Evolutionary conservation across 2,329 filamentous ascomycete species (phyloP).

Genomic region (Cryphonectria parasitica): DNA sequence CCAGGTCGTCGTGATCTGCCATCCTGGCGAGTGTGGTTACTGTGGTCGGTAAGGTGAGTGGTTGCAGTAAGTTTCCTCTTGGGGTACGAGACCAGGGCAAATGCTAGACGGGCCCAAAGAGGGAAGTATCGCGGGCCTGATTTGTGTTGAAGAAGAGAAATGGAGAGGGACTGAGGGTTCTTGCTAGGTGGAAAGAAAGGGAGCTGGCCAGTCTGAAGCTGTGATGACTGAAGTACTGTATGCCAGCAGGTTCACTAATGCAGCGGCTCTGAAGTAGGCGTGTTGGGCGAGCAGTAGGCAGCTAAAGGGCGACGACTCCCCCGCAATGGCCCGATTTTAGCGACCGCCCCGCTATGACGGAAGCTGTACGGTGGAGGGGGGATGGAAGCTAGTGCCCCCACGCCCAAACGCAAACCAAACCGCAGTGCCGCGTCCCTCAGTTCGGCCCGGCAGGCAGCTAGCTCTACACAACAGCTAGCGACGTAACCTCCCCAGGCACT

Average conservation of each 20-base stretch:
- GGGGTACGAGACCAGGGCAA: background rate
- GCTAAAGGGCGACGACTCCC: constrained; percentile 21
- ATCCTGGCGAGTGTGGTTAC: constrained; percentile 37
- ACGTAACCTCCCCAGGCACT: constrained; percentile 4
- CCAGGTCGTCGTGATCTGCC: constrained; percentile 47
- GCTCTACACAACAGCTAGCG: background rate
- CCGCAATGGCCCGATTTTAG: constrained; percentile 7
- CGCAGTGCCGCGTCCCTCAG: background rate
- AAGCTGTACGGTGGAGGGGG: background rate
- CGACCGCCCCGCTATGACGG: constrained; percentile 20
- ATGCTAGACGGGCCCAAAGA: background rate
- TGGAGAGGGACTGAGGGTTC: background rate
- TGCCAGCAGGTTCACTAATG: background rate
- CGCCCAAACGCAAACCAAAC: background rate
- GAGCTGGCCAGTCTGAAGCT: background rate
- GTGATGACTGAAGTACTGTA: background rate
- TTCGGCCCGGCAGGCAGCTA: background rate
- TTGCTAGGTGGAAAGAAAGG: background rate
- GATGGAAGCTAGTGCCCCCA: constrained; percentile 22
- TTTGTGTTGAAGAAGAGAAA: background rate
- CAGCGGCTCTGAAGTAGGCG: background rate
- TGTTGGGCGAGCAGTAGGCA: constrained; percentile 4
- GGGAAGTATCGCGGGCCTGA: background rate
- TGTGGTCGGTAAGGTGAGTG: background rate
- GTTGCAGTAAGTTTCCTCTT: background rate